phyloP scores from a whole-genome alignment of 352 stramenopile species.

The Globisporangium emineosum region DNA sequence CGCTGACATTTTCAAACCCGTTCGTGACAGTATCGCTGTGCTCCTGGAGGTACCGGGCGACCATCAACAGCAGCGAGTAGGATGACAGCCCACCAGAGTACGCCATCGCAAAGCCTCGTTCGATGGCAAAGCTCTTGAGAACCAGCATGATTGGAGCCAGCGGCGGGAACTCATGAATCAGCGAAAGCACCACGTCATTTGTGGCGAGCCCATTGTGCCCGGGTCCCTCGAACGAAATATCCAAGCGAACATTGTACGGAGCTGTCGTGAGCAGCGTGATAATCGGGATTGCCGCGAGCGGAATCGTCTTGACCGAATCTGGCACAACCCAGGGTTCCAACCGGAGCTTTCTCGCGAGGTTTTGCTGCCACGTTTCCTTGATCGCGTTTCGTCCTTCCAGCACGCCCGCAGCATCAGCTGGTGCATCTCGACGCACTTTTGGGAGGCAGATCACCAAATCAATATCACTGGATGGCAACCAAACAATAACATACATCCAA shows the following conservation, averaged over 20 bases:
- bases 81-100: slow-evolving; percentile 97
- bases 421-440: slow-evolving; percentile 94
- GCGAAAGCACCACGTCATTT: slow-evolving; percentile 90
- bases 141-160: slow-evolving; percentile 95
- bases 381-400: slow-evolving; percentile 98
- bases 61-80: slow-evolving; percentile 95
- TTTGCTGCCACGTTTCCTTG: slow-evolving; percentile 97
- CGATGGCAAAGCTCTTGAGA: slow-evolving; percentile 93
- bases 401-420: slow-evolving; percentile 92
- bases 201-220: slow-evolving; percentile 95
- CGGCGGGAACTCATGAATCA: slow-evolving; percentile 93
- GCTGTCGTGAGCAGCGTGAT: slow-evolving; percentile 92
- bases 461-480: slow-evolving; percentile 74
- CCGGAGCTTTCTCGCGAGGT: slow-evolving; percentile 94
- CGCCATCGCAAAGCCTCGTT: slow-evolving; percentile 91
- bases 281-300: slow-evolving; percentile 95
- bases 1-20: slow-evolving; percentile 60
- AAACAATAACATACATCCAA: slow-evolving; percentile 5
- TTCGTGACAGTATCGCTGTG: slow-evolving; percentile 66
- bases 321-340: slow-evolving; percentile 90
- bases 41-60: slow-evolving; percentile 92
- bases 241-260: slow-evolving; percentile 84
- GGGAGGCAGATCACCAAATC: slow-evolving; percentile 98
- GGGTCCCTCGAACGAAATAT: slow-evolving; percentile 97
- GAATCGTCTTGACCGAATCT: slow-evolving; percentile 96